Percentiles rank a stretch among this genome's conserved stretches.
phyloP scores from a whole-genome alignment of 352 stramenopile species.

The Globisporangium splendens region DNA sequence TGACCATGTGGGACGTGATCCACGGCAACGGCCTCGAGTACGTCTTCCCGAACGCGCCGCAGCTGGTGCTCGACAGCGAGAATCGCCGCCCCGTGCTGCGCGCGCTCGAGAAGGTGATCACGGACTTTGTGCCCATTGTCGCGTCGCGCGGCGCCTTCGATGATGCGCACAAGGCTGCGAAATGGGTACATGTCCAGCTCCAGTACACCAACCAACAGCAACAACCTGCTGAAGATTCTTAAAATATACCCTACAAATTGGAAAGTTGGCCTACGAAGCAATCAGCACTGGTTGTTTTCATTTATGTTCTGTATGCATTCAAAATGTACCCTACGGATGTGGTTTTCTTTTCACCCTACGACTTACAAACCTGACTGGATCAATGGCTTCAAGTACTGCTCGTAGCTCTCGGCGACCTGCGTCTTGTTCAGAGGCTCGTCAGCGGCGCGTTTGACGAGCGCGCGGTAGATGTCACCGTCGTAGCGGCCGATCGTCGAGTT shows the following conservation, averaged over 20 bases:
- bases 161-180: constrained; percentile 10
- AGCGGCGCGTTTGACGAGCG: constrained; percentile 37
- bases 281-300: no score
- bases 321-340: no score
- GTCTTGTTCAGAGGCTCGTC: constrained; percentile 63
- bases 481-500: constrained; percentile 66
- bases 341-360: no score
- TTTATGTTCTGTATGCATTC: no score
- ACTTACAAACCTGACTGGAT: constrained; percentile 29
- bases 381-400: constrained; percentile 43
- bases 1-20: constrained; percentile 64
- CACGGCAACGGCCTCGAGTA: constrained; percentile 46
- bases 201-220: constrained; percentile 21
- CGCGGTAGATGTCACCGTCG: constrained; percentile 66
- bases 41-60: constrained; percentile 47
- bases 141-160: constrained; percentile 40
- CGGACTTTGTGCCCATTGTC: constrained; percentile 69
- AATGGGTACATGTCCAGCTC: constrained; percentile 46
- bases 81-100: constrained; percentile 50
- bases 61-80: constrained; percentile 56
- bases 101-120: constrained; percentile 67
- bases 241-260: no score
- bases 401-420: constrained; percentile 54
- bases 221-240: no score
- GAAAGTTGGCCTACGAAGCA: no score